Evolutionary conservation across 2,329 filamentous ascomycete species (phyloP), one percentile per base, ranked within the genome.

Genomic region (Knoxdaviesia proteae): DNA sequence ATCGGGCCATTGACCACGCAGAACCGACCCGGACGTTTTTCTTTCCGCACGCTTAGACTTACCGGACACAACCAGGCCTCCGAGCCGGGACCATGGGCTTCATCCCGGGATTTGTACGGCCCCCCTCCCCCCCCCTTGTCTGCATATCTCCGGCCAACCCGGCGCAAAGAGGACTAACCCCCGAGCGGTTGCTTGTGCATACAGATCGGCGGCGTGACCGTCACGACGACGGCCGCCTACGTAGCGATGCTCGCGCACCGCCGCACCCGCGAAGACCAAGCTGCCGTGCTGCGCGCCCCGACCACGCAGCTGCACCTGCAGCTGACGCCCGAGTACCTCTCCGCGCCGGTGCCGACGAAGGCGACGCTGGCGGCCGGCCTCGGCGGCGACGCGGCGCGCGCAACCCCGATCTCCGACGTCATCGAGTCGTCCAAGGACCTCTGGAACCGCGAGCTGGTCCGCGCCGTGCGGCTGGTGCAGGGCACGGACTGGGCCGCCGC

Each of bases 401-500:
- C 68, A 32, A 20, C 20, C 2, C 20, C 20, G 20, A 3, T 20
- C 20, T 20, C 20, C 20, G 65, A 67, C 40, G 61, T 81, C 41
- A 55, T 75, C 43, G 80, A 86, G 54, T 63, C 72, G 34, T 67
- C 77, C 51, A 88, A 88, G 63, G 77, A 82, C 52, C 65, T 72
- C 46, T 88, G 82, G 82, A 88, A 90, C 57, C 59, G 68, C 41
- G 81, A 88, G 58, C 59, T 88, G 34, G 70, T 79, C 56, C 65
- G 66, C 47, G 67, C 77, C 42, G 77, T 80, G 44, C 66, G 65
- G 45, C 78, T 73, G 67, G 69, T 74, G 44, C 74, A 84, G 58
- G 66, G 60, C 34, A 74, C 69, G 47, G 71, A 80, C 56, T 84
- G 77, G 78, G 60, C 64, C 40, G 66, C 67, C 42, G 66, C 77